Evolutionary conservation across 371 early-diverging fungal species (phyloP).

Genomic region (Apophysomyces ossiformis): DNA sequence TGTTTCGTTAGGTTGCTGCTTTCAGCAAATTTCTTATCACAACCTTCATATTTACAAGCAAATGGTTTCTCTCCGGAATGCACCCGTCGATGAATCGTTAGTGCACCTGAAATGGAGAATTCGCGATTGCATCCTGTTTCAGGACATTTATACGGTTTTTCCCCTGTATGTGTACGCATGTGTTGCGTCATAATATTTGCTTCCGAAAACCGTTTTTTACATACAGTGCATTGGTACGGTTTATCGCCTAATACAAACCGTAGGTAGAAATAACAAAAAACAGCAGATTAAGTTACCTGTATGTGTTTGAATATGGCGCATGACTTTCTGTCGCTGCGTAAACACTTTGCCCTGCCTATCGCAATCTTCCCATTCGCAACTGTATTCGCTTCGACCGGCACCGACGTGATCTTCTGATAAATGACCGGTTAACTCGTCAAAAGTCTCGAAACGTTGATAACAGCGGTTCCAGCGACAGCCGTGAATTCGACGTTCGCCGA

Average conservation of each 20-base stretch:
- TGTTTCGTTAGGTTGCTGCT: slow-evolving; percentile 84
- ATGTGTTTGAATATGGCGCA: slow-evolving; percentile 88
- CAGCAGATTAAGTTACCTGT: slow-evolving; percentile 34
- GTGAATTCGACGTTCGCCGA: slow-evolving; percentile 43
- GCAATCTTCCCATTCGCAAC: slow-evolving; percentile 84
- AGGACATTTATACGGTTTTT: slow-evolving; percentile 84
- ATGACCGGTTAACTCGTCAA: slow-evolving; percentile 73
- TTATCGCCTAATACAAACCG: slow-evolving; percentile 64
- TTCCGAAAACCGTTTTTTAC: slow-evolving; percentile 85
- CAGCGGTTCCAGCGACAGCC: slow-evolving; percentile 71
- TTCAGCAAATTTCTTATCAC: slow-evolving; percentile 76
- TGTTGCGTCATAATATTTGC: slow-evolving; percentile 83
- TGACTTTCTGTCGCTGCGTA: slow-evolving; percentile 79
- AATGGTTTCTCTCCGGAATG: slow-evolving; percentile 81
- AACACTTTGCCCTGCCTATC: slow-evolving; percentile 70
- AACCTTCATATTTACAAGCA: slow-evolving; percentile 72
- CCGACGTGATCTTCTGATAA: slow-evolving; percentile 81
- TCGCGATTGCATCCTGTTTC: slow-evolving; percentile 67
- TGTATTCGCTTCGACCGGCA: slow-evolving; percentile 69
- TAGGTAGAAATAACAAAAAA: slow-evolving; percentile 22
- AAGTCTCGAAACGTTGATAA: slow-evolving; percentile 53
- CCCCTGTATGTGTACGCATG: slow-evolving; percentile 85
- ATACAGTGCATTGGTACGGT: slow-evolving; percentile 80
- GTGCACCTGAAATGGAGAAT: slow-evolving; percentile 76
- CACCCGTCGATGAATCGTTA: slow-evolving; percentile 71